These are phyloP conservation scores for Colletotrichum viniferum DNA, from an alignment of 2,329 filamentous ascomycete genomes.

Conservation along the genomic window DNA sequence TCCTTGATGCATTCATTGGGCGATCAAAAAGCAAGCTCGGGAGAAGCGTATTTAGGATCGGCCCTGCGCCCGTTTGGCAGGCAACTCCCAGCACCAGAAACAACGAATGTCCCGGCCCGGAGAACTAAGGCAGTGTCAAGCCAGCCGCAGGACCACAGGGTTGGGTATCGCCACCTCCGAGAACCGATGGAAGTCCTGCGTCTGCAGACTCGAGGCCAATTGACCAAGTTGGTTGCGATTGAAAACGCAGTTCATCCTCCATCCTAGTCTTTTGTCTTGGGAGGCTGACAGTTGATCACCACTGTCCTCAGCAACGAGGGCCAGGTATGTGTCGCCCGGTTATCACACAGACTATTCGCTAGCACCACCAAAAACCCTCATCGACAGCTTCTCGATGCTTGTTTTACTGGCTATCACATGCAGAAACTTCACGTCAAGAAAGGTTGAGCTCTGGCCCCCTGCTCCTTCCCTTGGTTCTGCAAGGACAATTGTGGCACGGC, in stretches of 20 bases:
- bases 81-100: neutral
- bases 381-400: neutral
- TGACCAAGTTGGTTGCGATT: neutral
- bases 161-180: slow-evolving; percentile 12
- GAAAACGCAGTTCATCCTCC: neutral
- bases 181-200: neutral
- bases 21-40: neutral
- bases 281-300: neutral
- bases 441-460: neutral
- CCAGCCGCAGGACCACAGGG: neutral
- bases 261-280: neutral
- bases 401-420: neutral
- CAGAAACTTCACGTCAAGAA: neutral
- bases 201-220: neutral
- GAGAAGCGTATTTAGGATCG: neutral
- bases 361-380: neutral
- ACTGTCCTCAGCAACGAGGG: neutral
- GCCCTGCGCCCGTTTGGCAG: neutral
- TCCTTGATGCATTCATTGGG: neutral
- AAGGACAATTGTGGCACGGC: neutral
- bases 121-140: slow-evolving; percentile 7
- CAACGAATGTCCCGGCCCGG: neutral
- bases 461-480: neutral
- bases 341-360: neutral
- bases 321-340: neutral